A percentile compares a stretch with the other conserved stretches of the same genome.
Conservation (phyloP, 2,329 filamentous ascomycete genomes). For the Sporothrix schenckii region DNA sequence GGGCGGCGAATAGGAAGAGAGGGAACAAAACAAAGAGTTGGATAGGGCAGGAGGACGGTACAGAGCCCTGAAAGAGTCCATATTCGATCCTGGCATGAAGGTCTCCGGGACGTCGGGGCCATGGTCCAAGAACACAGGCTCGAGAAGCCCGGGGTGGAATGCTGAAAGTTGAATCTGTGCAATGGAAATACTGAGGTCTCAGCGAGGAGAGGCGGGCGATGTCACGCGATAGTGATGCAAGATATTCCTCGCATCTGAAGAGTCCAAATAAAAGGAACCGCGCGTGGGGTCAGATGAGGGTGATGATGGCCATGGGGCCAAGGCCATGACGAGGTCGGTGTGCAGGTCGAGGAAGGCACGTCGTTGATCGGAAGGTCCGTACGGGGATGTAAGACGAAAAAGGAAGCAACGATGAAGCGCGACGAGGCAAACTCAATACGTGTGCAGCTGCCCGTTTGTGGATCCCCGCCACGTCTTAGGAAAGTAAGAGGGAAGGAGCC, state of each 20-base stretch:
- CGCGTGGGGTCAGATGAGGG: background rate
- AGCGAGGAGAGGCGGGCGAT: background rate
- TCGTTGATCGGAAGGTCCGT: background rate
- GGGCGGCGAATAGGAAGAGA: background rate
- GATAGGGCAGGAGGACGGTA: background rate
- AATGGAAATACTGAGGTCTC: background rate
- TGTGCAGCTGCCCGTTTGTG: conserved; percentile 1
- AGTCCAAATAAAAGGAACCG: background rate
- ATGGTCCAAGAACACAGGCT: background rate
- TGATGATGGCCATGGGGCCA: background rate
- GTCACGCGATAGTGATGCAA: background rate
- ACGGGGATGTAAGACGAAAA: background rate
- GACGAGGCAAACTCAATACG: background rate
- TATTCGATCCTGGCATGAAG: background rate
- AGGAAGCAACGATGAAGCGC: background rate
- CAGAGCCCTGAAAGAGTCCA: background rate
- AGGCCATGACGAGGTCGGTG: background rate
- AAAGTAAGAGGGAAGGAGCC: conserved; percentile 5
- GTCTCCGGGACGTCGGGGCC: background rate
- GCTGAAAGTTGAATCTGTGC: background rate
- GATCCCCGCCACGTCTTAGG: background rate
- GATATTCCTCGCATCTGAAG: background rate
- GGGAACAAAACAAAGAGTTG: background rate
- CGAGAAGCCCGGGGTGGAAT: background rate
- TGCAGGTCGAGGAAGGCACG: background rate